phyloP scores from a whole-genome alignment of 2,329 filamentous ascomycete species.

The Pseudogymnoascus sp. region DNA sequence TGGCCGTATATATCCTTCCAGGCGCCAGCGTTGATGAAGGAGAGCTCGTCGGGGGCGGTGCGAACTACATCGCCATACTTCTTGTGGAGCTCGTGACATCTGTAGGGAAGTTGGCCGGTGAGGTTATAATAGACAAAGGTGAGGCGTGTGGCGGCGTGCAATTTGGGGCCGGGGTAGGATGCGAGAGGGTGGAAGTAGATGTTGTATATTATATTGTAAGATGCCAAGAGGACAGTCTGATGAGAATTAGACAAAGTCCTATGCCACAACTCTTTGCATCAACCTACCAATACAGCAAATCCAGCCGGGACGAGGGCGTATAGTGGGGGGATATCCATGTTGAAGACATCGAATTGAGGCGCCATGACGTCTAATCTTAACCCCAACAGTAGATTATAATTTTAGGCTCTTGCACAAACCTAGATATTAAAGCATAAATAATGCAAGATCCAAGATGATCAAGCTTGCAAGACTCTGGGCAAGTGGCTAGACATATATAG shows the following conservation, averaged over 20 bases:
- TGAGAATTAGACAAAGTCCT: background rate
- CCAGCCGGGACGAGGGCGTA: background rate
- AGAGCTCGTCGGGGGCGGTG: constrained; percentile 28
- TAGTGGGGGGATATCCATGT: background rate
- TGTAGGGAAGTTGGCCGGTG: constrained; percentile 13
- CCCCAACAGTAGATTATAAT: background rate
- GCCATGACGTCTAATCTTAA: background rate
- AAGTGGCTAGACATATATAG: background rate
- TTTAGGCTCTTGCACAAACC: background rate
- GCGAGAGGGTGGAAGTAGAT: constrained; percentile 15
- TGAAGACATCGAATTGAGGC: background rate
- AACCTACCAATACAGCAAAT: background rate
- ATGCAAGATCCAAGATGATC: background rate
- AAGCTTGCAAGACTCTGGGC: background rate
- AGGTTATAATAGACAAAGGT: constrained; percentile 14
- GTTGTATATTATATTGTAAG: constrained; percentile 10
- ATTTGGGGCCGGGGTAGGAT: constrained; percentile 17
- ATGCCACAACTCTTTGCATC: background rate
- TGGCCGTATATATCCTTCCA: constrained; percentile 26
- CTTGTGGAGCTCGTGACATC: constrained; percentile 18
- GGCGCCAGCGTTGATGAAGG: constrained; percentile 24
- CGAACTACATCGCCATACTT: constrained; percentile 21
- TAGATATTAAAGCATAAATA: background rate
- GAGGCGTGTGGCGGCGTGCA: constrained; percentile 17
- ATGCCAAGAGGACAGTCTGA: background rate